Evolutionary conservation across 495 filamentous ascomycete genomes (phyloP).

Genomic region (Podospora australis): DNA sequence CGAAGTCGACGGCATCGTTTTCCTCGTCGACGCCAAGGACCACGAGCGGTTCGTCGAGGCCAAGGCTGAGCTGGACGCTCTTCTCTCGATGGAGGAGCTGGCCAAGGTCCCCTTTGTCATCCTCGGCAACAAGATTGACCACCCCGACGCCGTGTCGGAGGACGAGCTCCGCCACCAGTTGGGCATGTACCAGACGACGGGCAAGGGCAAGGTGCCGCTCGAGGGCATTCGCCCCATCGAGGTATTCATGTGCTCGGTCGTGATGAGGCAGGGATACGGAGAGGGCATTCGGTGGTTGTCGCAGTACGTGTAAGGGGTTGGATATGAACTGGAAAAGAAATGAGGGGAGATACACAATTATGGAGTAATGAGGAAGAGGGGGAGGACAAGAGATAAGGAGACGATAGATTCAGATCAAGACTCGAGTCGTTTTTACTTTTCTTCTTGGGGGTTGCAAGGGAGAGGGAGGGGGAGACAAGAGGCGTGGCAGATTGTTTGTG

Average conservation of each 20-base stretch:
- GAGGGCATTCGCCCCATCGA: conserved; percentile 95
- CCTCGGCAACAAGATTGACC: conserved; percentile 98
- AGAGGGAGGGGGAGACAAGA: conserved; percentile 7
- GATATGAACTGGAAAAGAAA: not conserved
- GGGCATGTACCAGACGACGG: conserved; percentile 92
- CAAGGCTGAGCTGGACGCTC: conserved; percentile 92
- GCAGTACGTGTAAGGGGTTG: conserved; percentile 59
- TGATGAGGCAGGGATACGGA: conserved; percentile 91
- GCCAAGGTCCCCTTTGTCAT: conserved; percentile 90
- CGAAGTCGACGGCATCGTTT: conserved; percentile 95
- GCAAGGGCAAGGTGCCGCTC: conserved; percentile 93
- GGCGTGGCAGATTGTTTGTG: too few species aligned
- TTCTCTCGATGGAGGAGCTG: conserved; percentile 88
- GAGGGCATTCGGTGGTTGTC: conserved; percentile 76
- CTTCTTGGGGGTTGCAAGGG: not conserved
- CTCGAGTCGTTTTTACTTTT: not conserved
- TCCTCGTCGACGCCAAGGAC: conserved; percentile 96
- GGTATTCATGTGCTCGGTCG: conserved; percentile 98
- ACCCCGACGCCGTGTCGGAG: conserved; percentile 89
- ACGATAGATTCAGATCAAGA: not conserved
- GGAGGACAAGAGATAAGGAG: not conserved
- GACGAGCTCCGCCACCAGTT: conserved; percentile 86
- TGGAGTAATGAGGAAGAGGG: not conserved
- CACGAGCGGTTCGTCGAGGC: conserved; percentile 87
- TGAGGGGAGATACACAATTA: not conserved